A percentile compares a stretch with the other conserved stretches of the same genome.
phyloP scores from a whole-genome alignment of 768 basidiomycete genomes.

The Boletus reticuloceps region DNA sequence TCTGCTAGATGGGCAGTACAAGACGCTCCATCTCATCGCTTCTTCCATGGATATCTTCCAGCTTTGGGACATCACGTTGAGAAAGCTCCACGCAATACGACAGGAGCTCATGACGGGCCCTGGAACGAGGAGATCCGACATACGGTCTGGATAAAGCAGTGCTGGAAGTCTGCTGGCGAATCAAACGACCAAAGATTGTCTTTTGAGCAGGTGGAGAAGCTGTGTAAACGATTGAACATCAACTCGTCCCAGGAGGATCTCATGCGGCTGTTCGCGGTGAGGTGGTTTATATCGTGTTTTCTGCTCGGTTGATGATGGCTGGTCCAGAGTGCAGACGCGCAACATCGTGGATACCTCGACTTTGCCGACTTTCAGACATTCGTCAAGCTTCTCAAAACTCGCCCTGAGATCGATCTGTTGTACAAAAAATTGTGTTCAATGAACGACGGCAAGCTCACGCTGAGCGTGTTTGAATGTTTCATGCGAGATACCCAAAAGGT shows the following conservation, averaged over 20 bases:
- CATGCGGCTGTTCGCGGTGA: conserved; percentile 55
- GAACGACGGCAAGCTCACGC: conserved; percentile 34
- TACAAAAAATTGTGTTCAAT: conserved; percentile 43
- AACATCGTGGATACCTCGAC: conserved; percentile 59
- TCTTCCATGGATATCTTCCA: conserved; percentile 57
- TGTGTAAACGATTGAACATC: conserved; percentile 72
- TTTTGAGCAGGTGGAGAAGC: conserved; percentile 67
- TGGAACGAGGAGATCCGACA: conserved; percentile 61
- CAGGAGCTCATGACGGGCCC: conserved; percentile 69
- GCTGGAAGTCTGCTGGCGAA: conserved; percentile 74
- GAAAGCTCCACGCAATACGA: conserved; percentile 60
- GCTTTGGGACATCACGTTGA: conserved; percentile 64
- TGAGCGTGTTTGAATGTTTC: conserved; percentile 47
- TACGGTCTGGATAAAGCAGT: conserved; percentile 75
- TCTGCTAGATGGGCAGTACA: conserved; percentile 71
- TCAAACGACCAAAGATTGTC: conserved; percentile 59
- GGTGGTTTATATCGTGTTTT: neutral
- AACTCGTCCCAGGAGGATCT: conserved; percentile 55
- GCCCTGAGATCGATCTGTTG: conserved; percentile 75
- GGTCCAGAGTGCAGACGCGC: conserved; percentile 59
- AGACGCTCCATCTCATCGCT: conserved; percentile 83
- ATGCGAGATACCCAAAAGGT: conserved; percentile 54
- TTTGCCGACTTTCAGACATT: conserved; percentile 80
- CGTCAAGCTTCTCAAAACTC: conserved; percentile 77
- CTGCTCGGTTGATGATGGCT: neutral